Percentiles rank a stretch among this genome's conserved stretches.
Evolutionary conservation across 1,284 basidiomycete genomes (phyloP).

Genomic region (Testicularia cyperi): DNA sequence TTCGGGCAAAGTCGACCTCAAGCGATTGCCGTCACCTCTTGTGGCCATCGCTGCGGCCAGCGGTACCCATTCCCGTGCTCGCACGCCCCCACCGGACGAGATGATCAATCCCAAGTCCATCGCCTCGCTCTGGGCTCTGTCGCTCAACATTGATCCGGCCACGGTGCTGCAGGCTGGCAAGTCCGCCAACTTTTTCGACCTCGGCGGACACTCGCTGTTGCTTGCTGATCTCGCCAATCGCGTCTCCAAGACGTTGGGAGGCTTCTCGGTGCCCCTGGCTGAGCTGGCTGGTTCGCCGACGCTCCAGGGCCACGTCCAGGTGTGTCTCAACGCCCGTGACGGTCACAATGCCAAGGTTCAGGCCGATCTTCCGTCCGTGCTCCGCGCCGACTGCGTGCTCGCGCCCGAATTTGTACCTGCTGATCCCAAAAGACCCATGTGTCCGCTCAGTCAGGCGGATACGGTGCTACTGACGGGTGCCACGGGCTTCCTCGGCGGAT

Average conservation of each 20-base stretch:
- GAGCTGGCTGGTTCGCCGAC: conserved; percentile 50
- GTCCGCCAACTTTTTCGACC: conserved; percentile 53
- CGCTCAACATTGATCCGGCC: conserved; percentile 48
- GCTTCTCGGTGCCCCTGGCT: conserved; percentile 53
- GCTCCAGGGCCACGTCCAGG: conserved; percentile 51
- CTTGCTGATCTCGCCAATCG: conserved; percentile 54
- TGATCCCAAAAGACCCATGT: conserved; percentile 3
- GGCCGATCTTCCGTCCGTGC: conserved; percentile 57
- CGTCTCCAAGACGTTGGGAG: conserved; percentile 51
- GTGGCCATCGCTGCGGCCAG: conserved; percentile 36
- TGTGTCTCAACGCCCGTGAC: conserved; percentile 48
- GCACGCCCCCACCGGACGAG: conserved; percentile 34
- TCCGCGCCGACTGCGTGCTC: conserved; percentile 48
- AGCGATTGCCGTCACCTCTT: conserved; percentile 48
- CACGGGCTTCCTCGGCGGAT: conserved; percentile 59
- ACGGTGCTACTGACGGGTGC: conserved; percentile 59
- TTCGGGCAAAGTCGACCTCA: conserved; percentile 58
- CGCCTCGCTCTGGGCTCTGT: conserved; percentile 51
- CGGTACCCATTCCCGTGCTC: conserved; percentile 26
- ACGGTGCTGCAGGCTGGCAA: conserved; percentile 40
- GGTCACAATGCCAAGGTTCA: conserved; percentile 55
- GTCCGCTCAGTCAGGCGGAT: conserved; percentile 40
- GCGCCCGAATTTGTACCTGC: conserved; percentile 15
- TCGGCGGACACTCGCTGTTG: conserved; percentile 57
- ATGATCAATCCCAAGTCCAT: conserved; percentile 48